Evolutionary conservation across 2,329 filamentous ascomycete species (phyloP).

Genomic region (Raffaelea albimanens): DNA sequence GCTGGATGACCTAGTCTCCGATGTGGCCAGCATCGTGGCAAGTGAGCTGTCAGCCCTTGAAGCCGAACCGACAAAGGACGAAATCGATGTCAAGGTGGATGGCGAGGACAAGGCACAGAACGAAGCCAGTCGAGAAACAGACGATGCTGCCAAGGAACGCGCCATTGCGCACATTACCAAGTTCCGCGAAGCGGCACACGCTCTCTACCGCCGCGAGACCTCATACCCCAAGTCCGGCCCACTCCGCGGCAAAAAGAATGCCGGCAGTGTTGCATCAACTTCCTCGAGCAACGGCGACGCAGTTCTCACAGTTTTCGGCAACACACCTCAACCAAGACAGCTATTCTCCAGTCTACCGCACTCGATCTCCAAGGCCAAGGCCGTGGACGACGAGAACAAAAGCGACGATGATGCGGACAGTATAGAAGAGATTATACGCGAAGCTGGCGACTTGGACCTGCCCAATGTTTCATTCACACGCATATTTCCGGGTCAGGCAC

Average conservation of each 20-base stretch:
- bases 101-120: not conserved
- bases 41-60: conserved; percentile 37
- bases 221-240: conserved; percentile 35
- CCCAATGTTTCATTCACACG: conserved; percentile 54
- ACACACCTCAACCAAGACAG: conserved; percentile 63
- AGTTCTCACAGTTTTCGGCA: conserved; percentile 69
- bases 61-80: conserved; percentile 17
- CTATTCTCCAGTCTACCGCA: conserved; percentile 79
- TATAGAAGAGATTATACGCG: conserved; percentile 43
- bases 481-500: conserved; percentile 39
- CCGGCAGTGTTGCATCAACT: not conserved
- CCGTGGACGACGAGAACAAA: conserved; percentile 11
- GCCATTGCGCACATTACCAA: conserved; percentile 35
- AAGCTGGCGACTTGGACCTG: conserved; percentile 9
- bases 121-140: not conserved
- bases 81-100: not conserved
- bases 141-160: conserved; percentile 20
- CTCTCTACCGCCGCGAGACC: conserved; percentile 52
- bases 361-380: conserved; percentile 20
- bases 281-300: conserved; percentile 20
- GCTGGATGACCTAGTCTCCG: conserved; percentile 56
- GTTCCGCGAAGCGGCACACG: conserved; percentile 55
- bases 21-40: conserved; percentile 29
- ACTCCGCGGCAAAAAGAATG: conserved; percentile 1
- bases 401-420: conserved; percentile 21